Percentiles rank a stretch among this genome's conserved stretches.
These are phyloP conservation scores for Penicillium vulpinum DNA, from an alignment of 2,329 filamentous ascomycete genomes.

Conservation along the genomic window DNA sequence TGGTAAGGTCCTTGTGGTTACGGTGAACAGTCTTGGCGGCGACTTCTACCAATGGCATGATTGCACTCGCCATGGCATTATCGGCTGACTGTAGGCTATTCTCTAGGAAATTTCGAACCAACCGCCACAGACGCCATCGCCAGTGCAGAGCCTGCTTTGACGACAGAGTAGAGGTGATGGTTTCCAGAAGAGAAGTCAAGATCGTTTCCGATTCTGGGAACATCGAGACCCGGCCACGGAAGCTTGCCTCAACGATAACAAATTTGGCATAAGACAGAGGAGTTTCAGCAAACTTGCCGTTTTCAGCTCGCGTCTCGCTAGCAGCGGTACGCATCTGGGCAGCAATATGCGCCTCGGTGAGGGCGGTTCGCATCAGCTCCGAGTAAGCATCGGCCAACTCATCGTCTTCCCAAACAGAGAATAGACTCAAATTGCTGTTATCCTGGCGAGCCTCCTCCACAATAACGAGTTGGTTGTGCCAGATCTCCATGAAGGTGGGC, in stretches of 20 bases:
- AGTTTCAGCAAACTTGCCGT: slow-evolving; percentile 28
- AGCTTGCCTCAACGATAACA: slow-evolving; percentile 38
- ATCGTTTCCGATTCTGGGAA: slow-evolving; percentile 26
- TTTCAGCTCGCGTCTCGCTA: slow-evolving; percentile 27
- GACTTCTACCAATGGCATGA: slow-evolving; percentile 27
- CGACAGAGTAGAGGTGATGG: slow-evolving; percentile 30
- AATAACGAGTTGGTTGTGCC: slow-evolving; percentile 41
- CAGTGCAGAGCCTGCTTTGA: slow-evolving; percentile 36
- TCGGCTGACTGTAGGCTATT: slow-evolving; percentile 28
- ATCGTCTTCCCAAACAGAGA: slow-evolving; percentile 49
- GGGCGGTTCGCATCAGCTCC: slow-evolving; percentile 33
- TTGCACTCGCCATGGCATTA: slow-evolving; percentile 20
- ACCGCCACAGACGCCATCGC: slow-evolving; percentile 45
- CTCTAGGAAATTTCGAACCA: slow-evolving; percentile 36
- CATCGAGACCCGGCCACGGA: slow-evolving; percentile 28
- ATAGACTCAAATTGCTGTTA: slow-evolving; percentile 22
- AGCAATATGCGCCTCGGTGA: slow-evolving; percentile 31
- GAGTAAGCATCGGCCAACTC: slow-evolving; percentile 41
- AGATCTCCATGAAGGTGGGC: slow-evolving; percentile 41
- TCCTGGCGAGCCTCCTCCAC: slow-evolving; percentile 36
- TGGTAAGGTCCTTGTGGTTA: slow-evolving; percentile 29
- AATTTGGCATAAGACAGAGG: slow-evolving; percentile 37
- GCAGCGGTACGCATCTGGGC: slow-evolving; percentile 35
- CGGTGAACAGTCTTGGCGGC: slow-evolving; percentile 33
- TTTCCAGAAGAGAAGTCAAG: slow-evolving; percentile 29